Conservation (phyloP, 78 protist genomes). For the Dictyostelium intermedium region DNA sequence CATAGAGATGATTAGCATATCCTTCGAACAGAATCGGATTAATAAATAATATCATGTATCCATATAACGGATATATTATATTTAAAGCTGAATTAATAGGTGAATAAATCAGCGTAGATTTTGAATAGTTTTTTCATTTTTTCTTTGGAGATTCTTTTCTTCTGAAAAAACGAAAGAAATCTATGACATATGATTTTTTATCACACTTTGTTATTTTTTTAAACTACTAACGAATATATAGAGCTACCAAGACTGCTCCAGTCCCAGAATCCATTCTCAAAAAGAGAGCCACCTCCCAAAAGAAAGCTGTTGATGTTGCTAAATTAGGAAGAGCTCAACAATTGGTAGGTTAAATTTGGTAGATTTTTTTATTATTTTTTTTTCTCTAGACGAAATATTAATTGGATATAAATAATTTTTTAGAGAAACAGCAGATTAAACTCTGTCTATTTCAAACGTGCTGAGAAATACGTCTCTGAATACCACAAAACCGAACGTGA, state of each 20-base stretch:
- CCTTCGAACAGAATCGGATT: constrained; percentile 71
- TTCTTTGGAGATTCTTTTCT: not conserved
- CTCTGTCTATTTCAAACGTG: constrained; percentile 87
- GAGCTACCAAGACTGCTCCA: constrained; percentile 61
- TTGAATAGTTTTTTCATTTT: not conserved
- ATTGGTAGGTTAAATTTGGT: not conserved
- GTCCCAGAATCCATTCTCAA: constrained; percentile 81
- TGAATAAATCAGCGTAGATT: not conserved
- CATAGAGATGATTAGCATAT: constrained; percentile 65
- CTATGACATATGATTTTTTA: not conserved
- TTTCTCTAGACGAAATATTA: too few relatives aligned
- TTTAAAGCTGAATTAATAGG: not conserved
- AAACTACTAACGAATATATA: not conserved
- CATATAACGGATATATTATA: not conserved
- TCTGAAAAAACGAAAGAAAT: not conserved
- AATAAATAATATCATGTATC: not conserved
- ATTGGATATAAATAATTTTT: too few relatives aligned
- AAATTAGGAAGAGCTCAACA: constrained; percentile 16
- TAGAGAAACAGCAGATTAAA: constrained; percentile 38
- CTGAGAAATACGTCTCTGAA: constrained; percentile 93
- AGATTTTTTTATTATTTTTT: not conserved
- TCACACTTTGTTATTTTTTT: constrained; percentile 17
- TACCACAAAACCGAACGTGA: constrained; percentile 87
- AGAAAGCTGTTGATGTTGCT: constrained; percentile 55
- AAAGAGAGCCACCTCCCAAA: constrained; percentile 73